Evolutionary conservation across 129 eudicot genomes (phyloP), one percentile per base, ranked within the genome.

Genomic region (Erigeron canadensis): DNA sequence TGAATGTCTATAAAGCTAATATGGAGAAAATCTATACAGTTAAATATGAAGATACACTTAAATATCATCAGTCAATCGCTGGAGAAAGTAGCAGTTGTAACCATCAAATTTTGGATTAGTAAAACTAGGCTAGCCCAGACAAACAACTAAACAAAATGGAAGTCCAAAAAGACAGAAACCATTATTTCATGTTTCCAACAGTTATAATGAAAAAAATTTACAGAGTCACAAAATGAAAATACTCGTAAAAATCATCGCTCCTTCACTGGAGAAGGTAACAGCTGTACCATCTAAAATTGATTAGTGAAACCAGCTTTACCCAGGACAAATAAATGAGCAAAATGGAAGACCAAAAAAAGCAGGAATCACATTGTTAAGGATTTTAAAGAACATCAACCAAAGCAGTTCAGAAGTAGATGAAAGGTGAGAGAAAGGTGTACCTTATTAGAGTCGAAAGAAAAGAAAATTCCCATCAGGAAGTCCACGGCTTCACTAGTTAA

Each of bases 401-500:
- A 65, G 56, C 55, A 65, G 38, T 56, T 23, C 50, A 62, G 28
- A 28, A 51, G 10, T 41, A 34, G 48, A 50, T 51, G 70, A 28
- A 17, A 45, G n/a, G 61, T 10, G 47, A 65, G 54, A 73, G 56
- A 67, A 56, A 50, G 55, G 43, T 87, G 59, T 89, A 89, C 98
- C 62, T 86, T 83, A 76, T 94, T 86, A 78, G 76, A 78, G 81
- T 89, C 98, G 40, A 84, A 89, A 65, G 82, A 73, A 78, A 86
- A 82, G 87, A 87, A 94, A 67, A 94, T 73, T 72, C 95, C 93
- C 79, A 82, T 89, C 67, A 94, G 74, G 70, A 81, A 89, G 81
- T 94, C 98, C 80, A 84, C 57, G 51, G 97, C 97, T 75, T 89
- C 96, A 75, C 88, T 82, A 23, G 96, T 86, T 84, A 94, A 62